phyloP scores from a whole-genome alignment of 2,329 filamentous ascomycete genomes.

The Penicillium sp. region DNA sequence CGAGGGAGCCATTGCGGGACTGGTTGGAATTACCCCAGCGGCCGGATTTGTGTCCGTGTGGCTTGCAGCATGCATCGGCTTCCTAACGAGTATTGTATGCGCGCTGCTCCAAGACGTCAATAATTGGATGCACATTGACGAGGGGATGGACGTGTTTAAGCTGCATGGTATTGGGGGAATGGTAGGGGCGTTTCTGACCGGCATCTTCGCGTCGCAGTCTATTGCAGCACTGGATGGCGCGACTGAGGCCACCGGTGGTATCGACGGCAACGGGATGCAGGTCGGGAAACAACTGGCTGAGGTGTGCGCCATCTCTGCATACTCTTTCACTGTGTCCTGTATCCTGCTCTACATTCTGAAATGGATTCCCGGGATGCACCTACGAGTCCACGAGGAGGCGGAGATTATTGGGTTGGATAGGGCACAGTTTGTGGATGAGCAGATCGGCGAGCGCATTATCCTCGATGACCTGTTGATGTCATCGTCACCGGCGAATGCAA shows the following conservation, averaged over 20 bases:
- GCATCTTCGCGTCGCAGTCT: conserved; percentile 49
- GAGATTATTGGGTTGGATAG: conserved; percentile 53
- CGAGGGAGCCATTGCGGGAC: conserved; percentile 54
- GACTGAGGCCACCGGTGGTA: conserved; percentile 45
- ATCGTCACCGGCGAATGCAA: conserved; percentile 8
- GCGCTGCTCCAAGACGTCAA: conserved; percentile 49
- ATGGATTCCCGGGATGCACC: conserved; percentile 51
- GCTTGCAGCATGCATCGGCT: conserved; percentile 53
- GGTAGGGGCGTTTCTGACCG: conserved; percentile 54
- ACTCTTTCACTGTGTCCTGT: conserved; percentile 51
- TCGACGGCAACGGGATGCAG: conserved; percentile 54
- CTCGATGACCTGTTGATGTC: conserved; percentile 19
- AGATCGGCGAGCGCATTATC: conserved; percentile 51
- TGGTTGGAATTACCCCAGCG: conserved; percentile 57
- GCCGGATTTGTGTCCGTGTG: conserved; percentile 51
- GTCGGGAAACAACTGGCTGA: conserved; percentile 54
- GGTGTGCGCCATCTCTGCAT: conserved; percentile 50
- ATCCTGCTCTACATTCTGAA: conserved; percentile 51
- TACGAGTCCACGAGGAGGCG: conserved; percentile 52
- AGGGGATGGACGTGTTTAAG: conserved; percentile 57
- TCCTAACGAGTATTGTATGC: conserved; percentile 51
- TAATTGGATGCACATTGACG: conserved; percentile 52
- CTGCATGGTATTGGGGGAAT: conserved; percentile 56
- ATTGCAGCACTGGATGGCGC: conserved; percentile 47
- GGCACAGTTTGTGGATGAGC: conserved; percentile 54